phyloP scores from a whole-genome alignment of 345 rosid genomes.

The Triadica sebifera region DNA sequence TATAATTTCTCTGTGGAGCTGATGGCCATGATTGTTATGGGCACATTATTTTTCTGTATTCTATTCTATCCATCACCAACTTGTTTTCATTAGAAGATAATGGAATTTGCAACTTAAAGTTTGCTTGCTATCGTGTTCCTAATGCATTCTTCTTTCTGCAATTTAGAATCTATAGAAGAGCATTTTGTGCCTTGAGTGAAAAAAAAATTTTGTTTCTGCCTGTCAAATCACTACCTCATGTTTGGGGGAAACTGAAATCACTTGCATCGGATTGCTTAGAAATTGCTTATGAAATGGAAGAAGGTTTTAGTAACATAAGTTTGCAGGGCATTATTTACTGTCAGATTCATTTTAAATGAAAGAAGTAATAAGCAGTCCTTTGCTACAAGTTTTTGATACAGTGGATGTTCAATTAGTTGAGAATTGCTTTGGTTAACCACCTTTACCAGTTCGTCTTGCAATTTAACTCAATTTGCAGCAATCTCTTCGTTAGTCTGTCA shows the following conservation, averaged over 20 bases:
- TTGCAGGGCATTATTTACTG: background rate
- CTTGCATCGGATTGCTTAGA: too few relatives aligned
- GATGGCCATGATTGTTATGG: background rate
- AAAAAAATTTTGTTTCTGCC: background rate
- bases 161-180: background rate
- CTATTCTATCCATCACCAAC: background rate
- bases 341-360: background rate
- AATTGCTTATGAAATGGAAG: background rate
- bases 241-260: background rate
- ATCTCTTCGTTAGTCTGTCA: background rate
- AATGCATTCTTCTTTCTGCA: background rate
- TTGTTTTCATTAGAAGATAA: constrained; percentile 2
- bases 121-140: background rate
- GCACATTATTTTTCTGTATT: background rate
- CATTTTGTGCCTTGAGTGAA: background rate
- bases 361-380: background rate
- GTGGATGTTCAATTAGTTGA: background rate
- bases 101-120: background rate
- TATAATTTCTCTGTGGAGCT: background rate
- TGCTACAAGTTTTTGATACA: background rate
- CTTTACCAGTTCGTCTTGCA: background rate
- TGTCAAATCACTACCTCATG: background rate
- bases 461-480: background rate
- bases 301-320: background rate
- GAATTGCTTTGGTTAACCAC: background rate